phyloP scores from a whole-genome alignment of 176 grass and related monocot species.

The Avena eriantha region DNA sequence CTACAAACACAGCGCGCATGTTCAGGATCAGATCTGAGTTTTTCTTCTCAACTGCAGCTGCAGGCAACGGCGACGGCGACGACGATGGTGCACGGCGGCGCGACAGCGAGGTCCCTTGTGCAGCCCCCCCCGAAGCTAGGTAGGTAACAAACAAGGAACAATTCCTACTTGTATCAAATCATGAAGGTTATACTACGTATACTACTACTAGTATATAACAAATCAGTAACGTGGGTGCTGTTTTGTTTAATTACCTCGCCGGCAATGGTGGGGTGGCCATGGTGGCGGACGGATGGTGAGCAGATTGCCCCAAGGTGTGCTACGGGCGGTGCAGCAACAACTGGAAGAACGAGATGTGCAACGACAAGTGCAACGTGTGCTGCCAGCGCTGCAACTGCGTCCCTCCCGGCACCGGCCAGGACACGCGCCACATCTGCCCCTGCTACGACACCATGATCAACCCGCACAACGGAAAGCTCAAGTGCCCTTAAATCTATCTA shows the following conservation, averaged over 20 bases:
- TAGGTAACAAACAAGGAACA: neutral
- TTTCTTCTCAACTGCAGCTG: neutral
- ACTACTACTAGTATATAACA: too few species aligned
- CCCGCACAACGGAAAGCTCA: conserved; percentile 47
- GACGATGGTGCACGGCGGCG: neutral
- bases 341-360: conserved; percentile 90
- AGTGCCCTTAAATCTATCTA: conserved; percentile 26
- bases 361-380: conserved; percentile 75
- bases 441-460: conserved; percentile 55
- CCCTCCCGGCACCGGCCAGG: conserved; percentile 75
- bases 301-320: conserved; percentile 67
- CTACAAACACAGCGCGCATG: too few species aligned
- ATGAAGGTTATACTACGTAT: too few species aligned
- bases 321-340: conserved; percentile 57
- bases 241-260: too few species aligned
- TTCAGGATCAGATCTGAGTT: neutral
- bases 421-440: conserved; percentile 57
- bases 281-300: too few species aligned
- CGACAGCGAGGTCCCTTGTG: neutral
- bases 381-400: conserved; percentile 79
- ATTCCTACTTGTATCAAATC: neutral
- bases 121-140: neutral
- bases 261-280: too few species aligned
- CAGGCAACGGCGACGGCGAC: neutral
- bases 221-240: too few species aligned